Evolutionary conservation across 2,329 filamentous ascomycete species (phyloP).

Genomic region (Huntiella abstrusa): DNA sequence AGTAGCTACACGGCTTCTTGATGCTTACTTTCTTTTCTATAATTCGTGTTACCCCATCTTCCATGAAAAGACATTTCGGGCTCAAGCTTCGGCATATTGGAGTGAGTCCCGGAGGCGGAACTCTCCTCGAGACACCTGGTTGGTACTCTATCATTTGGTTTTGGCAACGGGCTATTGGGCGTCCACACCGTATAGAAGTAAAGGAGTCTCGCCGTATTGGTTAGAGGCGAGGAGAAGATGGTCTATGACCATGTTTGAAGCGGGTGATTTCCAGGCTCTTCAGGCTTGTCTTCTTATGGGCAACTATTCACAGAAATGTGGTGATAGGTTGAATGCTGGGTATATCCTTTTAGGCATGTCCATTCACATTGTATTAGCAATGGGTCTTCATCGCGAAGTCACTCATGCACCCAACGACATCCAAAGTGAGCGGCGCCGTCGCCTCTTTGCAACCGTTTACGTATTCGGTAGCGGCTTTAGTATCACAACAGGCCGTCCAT

Average conservation of each 20-base stretch:
- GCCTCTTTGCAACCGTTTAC: slow-evolving; percentile 23
- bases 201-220: slow-evolving; percentile 16
- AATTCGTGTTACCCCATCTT: slow-evolving; percentile 28
- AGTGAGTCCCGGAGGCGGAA: slow-evolving; percentile 7
- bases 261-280: slow-evolving; percentile 25
- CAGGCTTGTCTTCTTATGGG: slow-evolving; percentile 26
- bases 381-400: slow-evolving; percentile 31
- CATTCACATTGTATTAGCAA: slow-evolving; percentile 28
- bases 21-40: slow-evolving; percentile 26
- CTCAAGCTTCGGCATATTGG: slow-evolving; percentile 13
- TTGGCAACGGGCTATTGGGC: slow-evolving; percentile 21
- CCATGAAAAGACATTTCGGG: slow-evolving; percentile 27
- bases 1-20: slow-evolving; percentile 16
- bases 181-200: slow-evolving; percentile 14
- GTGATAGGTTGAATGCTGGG: slow-evolving; percentile 30
- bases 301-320: slow-evolving; percentile 30
- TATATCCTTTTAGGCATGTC: slow-evolving; percentile 34
- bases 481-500: slow-evolving; percentile 27
- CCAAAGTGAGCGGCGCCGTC: slow-evolving; percentile 19
- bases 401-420: slow-evolving; percentile 18
- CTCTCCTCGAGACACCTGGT: slow-evolving; percentile 14
- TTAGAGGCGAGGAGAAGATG: slow-evolving; percentile 18
- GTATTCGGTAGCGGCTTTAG: slow-evolving; percentile 28
- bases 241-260: slow-evolving; percentile 25
- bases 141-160: slow-evolving; percentile 18